phyloP scores from a whole-genome alignment of 2,329 filamentous ascomycete genomes.

The Sporothrix variecibatus region DNA sequence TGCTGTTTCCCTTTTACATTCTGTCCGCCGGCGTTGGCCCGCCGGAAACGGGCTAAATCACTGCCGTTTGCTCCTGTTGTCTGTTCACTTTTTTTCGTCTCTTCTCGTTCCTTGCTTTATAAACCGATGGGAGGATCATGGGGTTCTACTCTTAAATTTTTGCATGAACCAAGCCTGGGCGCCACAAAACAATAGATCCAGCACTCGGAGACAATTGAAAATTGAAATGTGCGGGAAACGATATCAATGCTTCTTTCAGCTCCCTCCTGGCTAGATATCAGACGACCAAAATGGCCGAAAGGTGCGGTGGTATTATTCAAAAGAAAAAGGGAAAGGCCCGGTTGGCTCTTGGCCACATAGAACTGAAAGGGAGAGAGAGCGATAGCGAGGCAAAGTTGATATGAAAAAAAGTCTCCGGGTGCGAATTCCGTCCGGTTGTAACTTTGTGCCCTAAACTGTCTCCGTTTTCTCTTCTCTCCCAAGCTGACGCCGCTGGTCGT shows the following conservation, averaged over 20 bases:
- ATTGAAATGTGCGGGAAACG: not conserved
- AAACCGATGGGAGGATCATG: not conserved
- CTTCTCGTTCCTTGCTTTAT: not conserved
- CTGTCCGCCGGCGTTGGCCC: conserved; percentile 11
- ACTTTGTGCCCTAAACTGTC: not conserved
- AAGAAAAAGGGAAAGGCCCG: not conserved
- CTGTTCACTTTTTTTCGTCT: not conserved
- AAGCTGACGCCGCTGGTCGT: not conserved
- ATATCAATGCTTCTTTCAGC: too few relatives aligned
- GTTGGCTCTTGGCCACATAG: not conserved
- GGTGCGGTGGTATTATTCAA: not conserved
- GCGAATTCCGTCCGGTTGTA: not conserved
- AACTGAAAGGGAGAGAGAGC: not conserved
- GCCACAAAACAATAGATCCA: not conserved
- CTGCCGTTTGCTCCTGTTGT: not conserved
- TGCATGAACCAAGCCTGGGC: not conserved
- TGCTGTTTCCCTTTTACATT: not conserved
- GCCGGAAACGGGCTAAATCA: conserved; percentile 19
- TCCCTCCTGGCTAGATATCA: not conserved
- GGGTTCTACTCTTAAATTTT: not conserved
- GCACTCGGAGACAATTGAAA: not conserved
- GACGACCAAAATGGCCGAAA: not conserved
- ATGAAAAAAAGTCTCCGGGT: not conserved
- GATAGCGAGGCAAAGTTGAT: not conserved
- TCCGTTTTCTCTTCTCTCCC: not conserved